phyloP scores from a whole-genome alignment of 495 filamentous ascomycete genomes.

The Choiromyces venosus region DNA sequence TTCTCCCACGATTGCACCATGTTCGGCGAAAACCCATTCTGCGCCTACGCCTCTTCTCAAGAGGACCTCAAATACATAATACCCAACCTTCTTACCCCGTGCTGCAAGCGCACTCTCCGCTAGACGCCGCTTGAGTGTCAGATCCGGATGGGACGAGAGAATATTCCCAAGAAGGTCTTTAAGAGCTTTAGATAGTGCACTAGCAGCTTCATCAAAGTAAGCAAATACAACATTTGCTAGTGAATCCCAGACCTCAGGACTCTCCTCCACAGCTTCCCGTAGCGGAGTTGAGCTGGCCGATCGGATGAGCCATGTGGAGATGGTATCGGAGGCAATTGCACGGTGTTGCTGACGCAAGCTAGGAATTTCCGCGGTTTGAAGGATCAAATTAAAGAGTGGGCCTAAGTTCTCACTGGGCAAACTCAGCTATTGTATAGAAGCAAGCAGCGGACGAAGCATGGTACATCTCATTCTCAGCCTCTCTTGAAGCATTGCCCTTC shows the following conservation, averaged over 20 bases:
- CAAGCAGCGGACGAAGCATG: neutral
- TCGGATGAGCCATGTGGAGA: constrained; percentile 38
- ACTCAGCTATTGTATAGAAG: neutral
- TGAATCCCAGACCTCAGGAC: constrained; percentile 14
- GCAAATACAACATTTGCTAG: constrained; percentile 18
- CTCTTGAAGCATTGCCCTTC: neutral
- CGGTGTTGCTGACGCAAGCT: constrained; percentile 32
- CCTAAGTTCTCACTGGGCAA: constrained; percentile 3
- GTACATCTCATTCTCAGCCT: constrained; percentile 2
- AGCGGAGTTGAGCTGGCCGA: neutral
- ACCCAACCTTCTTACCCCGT: constrained; percentile 27
- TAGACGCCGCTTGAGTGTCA: neutral
- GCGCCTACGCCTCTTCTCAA: constrained; percentile 15
- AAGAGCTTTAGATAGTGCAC: constrained; percentile 34
- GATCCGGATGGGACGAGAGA: constrained; percentile 12
- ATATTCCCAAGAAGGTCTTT: constrained; percentile 36
- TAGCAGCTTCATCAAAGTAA: constrained; percentile 32
- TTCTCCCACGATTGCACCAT: constrained; percentile 15
- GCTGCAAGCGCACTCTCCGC: constrained; percentile 5
- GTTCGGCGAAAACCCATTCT: constrained; percentile 7
- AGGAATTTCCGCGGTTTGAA: constrained; percentile 25
- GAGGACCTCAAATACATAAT: constrained; percentile 33
- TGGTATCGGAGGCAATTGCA: constrained; percentile 27
- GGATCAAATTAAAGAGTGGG: constrained; percentile 24
- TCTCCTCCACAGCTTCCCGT: neutral